Base-by-base conservation (phyloP, 2,329 filamentous ascomycete species). In the Domatiomyces catenatus region DNA sequence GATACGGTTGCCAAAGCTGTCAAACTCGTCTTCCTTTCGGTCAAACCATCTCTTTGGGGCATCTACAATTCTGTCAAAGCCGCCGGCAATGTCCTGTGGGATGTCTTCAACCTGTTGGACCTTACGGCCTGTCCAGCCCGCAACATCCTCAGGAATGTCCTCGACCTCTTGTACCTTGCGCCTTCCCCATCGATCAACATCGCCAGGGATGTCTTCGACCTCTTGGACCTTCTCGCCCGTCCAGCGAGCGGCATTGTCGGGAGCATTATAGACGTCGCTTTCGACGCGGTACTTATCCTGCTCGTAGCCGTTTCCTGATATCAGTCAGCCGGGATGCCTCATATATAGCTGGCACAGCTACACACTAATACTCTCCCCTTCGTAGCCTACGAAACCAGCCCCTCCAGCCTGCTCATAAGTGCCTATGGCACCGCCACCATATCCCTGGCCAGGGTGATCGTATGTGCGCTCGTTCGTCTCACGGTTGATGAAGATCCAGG, bases 401-500 rank as follows among this genome's bases (percentile, higher is more conserved):
- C 10, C 32, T 15, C 32, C 32, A 39, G 10, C 32, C 8, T 39
- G 8, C 32, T 39, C 32, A 39, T 15, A 39, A 39, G 50, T 7
- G n/a, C 44, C 48, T 18, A 47, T 42, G 22, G 50, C 47, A 10
- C 48, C 51, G 2, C 49, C 48, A 15, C 50, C 47, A 42, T 50
- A 53, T 36, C 44, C 58, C 32, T 60, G 58, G 7, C 55, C 59
- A 8, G 69, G 69, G 46, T 62, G 60, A 26, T 71, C 61, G 55
- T 64, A 69, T 44, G 61, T 68, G 17, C 65, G 63, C 58, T 72
- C 64, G 42, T 70, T 70, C 19, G 64, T 73, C 56, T 71, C 62
- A 49, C 69, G 63, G 60, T 74, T 74, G 54, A 73, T 60, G 61
- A 66, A 74, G 59, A 68, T 58, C 63, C 67, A 73, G 56, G 69